Conservation (phyloP, 2,329 filamentous ascomycete genomes). For the Microdochium trichocladiopsis region DNA sequence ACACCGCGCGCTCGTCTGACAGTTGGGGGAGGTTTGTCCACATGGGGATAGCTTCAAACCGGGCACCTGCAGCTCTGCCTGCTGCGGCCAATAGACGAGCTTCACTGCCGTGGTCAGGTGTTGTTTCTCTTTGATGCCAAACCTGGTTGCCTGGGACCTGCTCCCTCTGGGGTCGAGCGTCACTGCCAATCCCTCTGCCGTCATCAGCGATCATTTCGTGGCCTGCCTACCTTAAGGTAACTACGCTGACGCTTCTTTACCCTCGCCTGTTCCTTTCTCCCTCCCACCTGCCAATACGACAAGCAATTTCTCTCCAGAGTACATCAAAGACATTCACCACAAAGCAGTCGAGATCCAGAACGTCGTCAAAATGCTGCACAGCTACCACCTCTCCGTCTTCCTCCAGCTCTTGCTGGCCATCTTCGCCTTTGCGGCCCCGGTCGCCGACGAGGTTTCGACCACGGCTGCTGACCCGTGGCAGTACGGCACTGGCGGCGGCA, state of each 20-base stretch:
- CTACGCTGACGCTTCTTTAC: neutral
- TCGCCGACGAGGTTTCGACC: constrained; percentile 26
- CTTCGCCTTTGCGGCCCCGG: constrained; percentile 40
- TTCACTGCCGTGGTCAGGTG: neutral
- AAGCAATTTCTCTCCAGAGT: no score
- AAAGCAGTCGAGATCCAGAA: neutral
- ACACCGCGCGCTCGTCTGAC: neutral
- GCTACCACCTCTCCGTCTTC: constrained; percentile 28
- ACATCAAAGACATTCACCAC: neutral
- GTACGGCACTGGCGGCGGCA: constrained; percentile 54
- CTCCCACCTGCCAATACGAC: no score
- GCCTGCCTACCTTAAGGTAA: no score
- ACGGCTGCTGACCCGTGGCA: constrained; percentile 39
- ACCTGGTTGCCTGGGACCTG: neutral
- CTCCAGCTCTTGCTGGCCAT: constrained; percentile 46
- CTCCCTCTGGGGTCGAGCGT: neutral
- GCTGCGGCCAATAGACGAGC: neutral
- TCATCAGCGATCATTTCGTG: neutral
- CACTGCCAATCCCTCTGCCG: neutral
- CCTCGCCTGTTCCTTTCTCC: neutral
- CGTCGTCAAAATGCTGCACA: neutral
- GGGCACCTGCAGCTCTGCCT: neutral
- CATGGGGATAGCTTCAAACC: neutral
- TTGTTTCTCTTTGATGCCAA: neutral
- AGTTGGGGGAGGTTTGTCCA: neutral